These are phyloP conservation scores for Neoboletus brunneissimus DNA, from an alignment of 768 basidiomycete genomes.

Conservation along the genomic window DNA sequence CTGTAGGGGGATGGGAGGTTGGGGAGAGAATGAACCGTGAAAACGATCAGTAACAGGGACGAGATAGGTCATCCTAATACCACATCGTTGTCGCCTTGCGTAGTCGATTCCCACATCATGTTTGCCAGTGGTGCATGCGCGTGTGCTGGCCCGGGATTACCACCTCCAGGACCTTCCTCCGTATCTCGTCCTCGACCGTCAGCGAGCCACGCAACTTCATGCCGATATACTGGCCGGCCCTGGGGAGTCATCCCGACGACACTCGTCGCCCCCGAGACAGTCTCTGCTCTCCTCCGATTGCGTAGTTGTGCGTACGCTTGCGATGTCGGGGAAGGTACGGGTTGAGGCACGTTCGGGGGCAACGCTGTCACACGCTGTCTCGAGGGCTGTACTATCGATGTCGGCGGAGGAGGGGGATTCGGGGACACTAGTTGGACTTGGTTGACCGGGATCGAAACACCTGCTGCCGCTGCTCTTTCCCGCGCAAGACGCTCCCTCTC, in stretches of 20 bases:
- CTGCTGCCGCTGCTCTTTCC: slow-evolving; percentile 21
- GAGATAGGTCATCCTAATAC: slow-evolving; percentile 26
- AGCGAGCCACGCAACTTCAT: slow-evolving; percentile 27
- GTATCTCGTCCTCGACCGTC: slow-evolving; percentile 19
- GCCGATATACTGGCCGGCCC: slow-evolving; percentile 29
- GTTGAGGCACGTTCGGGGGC: slow-evolving; percentile 25
- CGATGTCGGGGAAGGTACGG: slow-evolving; percentile 20
- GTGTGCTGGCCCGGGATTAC: slow-evolving; percentile 18
- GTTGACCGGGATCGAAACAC: slow-evolving; percentile 12
- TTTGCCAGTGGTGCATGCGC: slow-evolving; percentile 20
- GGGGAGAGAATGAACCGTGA: not conserved
- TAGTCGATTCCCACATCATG: slow-evolving; percentile 29
- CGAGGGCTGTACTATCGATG: slow-evolving; percentile 11
- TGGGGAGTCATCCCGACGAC: slow-evolving; percentile 28
- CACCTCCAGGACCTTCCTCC: slow-evolving; percentile 20
- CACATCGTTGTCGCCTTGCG: slow-evolving; percentile 30
- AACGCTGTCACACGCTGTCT: slow-evolving; percentile 31
- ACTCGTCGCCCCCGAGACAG: slow-evolving; percentile 31
- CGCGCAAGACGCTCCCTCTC: slow-evolving; percentile 35
- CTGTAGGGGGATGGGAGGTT: not conserved
- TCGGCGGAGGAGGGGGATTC: slow-evolving; percentile 14
- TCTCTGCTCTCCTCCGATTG: slow-evolving; percentile 34
- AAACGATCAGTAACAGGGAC: slow-evolving; percentile 2
- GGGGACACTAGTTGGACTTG: slow-evolving; percentile 13
- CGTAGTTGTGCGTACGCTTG: slow-evolving; percentile 21